Evolutionary conservation across 306 rosid genomes (phyloP).

Genomic region (Prunus mira): DNA sequence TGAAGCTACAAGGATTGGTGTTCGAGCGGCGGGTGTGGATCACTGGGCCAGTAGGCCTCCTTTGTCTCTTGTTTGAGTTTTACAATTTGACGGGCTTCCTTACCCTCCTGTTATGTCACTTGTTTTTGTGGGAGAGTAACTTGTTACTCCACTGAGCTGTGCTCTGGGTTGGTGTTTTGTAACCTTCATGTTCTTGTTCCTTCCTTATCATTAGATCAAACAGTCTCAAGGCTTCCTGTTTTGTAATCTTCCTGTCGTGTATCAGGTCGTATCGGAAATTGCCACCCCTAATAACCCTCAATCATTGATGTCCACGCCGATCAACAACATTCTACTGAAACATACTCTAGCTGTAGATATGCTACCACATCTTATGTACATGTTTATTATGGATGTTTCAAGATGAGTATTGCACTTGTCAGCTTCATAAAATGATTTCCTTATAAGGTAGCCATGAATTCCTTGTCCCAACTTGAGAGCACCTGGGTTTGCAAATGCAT

Average conservation of each 20-base stretch:
- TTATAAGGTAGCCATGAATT: conserved; percentile 41
- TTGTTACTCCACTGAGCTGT: too few species aligned
- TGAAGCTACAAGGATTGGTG: too few species aligned
- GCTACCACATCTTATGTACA: conserved; percentile 53
- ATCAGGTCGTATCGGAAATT: too few species aligned
- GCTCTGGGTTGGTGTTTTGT: too few species aligned
- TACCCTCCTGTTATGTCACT: too few species aligned
- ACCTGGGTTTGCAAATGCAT: conserved; percentile 53
- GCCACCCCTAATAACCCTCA: conserved; percentile 29
- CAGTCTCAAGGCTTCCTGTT: not conserved
- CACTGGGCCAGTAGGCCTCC: too few species aligned
- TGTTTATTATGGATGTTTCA: conserved; percentile 51
- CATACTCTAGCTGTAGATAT: conserved; percentile 36
- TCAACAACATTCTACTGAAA: conserved; percentile 32
- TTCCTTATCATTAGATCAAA: not conserved
- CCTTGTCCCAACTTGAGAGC: conserved; percentile 49
- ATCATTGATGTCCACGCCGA: conserved; percentile 59
- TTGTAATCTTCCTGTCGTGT: too few species aligned
- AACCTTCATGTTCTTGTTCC: not conserved
- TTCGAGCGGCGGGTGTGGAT: too few species aligned
- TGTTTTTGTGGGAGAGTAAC: too few species aligned
- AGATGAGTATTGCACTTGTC: conserved; percentile 19
- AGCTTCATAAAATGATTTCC: conserved; percentile 16
- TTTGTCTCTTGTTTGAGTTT: too few species aligned
- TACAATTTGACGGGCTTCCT: too few species aligned